Percentiles rank a stretch among this genome's conserved stretches.
Evolutionary conservation across 140 eudicot species (phyloP).

Genomic region (Erigeron philadelphicus): DNA sequence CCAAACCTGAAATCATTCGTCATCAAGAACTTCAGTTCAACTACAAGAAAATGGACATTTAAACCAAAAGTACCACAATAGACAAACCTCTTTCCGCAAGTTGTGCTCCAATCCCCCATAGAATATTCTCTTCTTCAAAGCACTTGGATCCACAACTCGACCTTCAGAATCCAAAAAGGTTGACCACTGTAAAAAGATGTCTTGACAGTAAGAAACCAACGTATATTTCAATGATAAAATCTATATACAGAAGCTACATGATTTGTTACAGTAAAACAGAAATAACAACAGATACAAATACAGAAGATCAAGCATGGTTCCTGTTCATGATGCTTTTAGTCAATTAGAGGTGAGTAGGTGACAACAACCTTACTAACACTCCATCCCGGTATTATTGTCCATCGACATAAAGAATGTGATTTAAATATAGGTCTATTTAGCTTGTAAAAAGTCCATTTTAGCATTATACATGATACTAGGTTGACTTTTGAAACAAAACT

Average conservation of each 20-base stretch:
- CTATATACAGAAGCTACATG: not conserved
- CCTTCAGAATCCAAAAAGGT: constrained; percentile 80
- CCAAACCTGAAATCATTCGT: constrained; percentile 58
- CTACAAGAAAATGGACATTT: constrained; percentile 13
- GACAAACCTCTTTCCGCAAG: constrained; percentile 74
- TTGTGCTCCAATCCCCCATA: constrained; percentile 80
- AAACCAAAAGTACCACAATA: constrained; percentile 3
- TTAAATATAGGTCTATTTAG: too few relatives aligned
- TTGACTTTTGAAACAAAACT: too few relatives aligned
- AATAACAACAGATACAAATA: not conserved
- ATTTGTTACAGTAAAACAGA: constrained; percentile 7
- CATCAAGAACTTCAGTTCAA: constrained; percentile 14
- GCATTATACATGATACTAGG: too few relatives aligned
- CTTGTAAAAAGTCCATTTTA: too few relatives aligned
- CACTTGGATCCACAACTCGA: constrained; percentile 54
- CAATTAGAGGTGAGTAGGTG: not conserved
- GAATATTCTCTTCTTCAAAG: constrained; percentile 77
- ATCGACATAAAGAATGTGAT: too few relatives aligned
- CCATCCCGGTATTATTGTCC: too few relatives aligned
- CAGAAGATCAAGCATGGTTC: not conserved
- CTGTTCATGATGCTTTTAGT: not conserved
- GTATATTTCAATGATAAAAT: not conserved
- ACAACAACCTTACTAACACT: too few relatives aligned
- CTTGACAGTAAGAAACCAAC: constrained; percentile 9
- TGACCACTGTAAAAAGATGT: constrained; percentile 60